Conservation (phyloP, 495 filamentous ascomycete genomes). For the Penicillium riverlandense region DNA sequence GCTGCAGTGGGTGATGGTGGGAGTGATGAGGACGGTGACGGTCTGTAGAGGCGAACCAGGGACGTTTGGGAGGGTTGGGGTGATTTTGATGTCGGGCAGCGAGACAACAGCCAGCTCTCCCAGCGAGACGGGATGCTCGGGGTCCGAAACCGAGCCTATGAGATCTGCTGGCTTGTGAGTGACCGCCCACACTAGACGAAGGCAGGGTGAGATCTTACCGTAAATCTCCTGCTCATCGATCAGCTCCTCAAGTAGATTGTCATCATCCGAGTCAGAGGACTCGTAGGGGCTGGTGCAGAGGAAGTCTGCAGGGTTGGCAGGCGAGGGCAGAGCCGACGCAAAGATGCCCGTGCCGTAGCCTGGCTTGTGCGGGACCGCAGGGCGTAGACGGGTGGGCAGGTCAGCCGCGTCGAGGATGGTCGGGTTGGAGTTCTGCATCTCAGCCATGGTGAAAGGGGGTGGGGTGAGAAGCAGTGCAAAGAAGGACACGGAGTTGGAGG, state of each 20-base stretch:
- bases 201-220: slow-evolving; percentile 46
- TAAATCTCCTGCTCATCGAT: slow-evolving; percentile 97
- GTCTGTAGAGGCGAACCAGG: slow-evolving; percentile 40
- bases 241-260: slow-evolving; percentile 61
- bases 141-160: slow-evolving; percentile 88
- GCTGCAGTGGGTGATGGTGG: slow-evolving; percentile 96
- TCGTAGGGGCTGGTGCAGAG: slow-evolving; percentile 13
- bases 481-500: slow-evolving; percentile 1
- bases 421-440: slow-evolving; percentile 86
- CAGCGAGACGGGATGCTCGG: slow-evolving; percentile 89
- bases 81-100: slow-evolving; percentile 81
- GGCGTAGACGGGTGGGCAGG: slow-evolving; percentile 70
- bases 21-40: slow-evolving; percentile 64
- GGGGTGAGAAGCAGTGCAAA: not conserved
- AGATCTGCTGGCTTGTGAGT: slow-evolving; percentile 53
- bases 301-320: slow-evolving; percentile 22
- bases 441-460: slow-evolving; percentile 20
- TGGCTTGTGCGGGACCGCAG: slow-evolving; percentile 36
- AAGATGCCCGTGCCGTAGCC: slow-evolving; percentile 30
- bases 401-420: slow-evolving; percentile 86
- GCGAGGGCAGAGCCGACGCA: slow-evolving; percentile 18
- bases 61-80: slow-evolving; percentile 48
- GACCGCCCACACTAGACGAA: not conserved
- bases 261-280: slow-evolving; percentile 45
- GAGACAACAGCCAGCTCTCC: slow-evolving; percentile 90